phyloP scores from a whole-genome alignment of 2,329 filamentous ascomycete species.

The Nemania sp. region DNA sequence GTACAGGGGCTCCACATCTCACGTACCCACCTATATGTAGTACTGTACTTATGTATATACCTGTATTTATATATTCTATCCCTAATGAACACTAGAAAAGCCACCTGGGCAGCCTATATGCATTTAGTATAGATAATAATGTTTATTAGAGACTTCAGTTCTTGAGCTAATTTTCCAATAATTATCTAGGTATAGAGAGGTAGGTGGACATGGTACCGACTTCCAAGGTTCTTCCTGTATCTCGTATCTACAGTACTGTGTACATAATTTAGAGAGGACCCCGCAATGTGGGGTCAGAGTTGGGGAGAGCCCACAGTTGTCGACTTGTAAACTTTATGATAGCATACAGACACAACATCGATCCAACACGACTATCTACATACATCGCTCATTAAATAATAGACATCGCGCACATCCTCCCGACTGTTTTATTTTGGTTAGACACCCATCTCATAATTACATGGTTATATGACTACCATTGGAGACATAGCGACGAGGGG shows the following conservation, averaged over 20 bases:
- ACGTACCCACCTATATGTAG: too few species aligned
- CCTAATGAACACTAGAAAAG: too few species aligned
- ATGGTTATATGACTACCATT: background rate
- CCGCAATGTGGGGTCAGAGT: conserved; percentile 11
- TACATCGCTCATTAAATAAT: background rate
- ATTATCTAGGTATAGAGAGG: background rate
- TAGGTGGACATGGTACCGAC: too few species aligned
- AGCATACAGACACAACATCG: background rate
- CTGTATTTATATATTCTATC: background rate
- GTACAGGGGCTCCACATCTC: conserved; percentile 12
- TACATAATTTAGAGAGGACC: background rate
- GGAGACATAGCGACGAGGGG: conserved; percentile 5
- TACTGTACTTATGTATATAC: background rate
- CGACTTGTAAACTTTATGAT: background rate
- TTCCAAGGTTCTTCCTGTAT: too few species aligned
- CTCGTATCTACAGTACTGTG: too few species aligned
- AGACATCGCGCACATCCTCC: background rate
- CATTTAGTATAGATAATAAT: too few species aligned
- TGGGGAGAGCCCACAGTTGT: conserved; percentile 10
- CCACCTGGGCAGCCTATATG: too few species aligned
- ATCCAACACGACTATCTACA: background rate
- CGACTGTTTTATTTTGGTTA: background rate
- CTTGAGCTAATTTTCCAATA: too few species aligned
- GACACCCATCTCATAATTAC: background rate
- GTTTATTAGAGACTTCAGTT: too few species aligned